Conservation (phyloP, 768 basidiomycete species). For the Mycena vulgaris region DNA sequence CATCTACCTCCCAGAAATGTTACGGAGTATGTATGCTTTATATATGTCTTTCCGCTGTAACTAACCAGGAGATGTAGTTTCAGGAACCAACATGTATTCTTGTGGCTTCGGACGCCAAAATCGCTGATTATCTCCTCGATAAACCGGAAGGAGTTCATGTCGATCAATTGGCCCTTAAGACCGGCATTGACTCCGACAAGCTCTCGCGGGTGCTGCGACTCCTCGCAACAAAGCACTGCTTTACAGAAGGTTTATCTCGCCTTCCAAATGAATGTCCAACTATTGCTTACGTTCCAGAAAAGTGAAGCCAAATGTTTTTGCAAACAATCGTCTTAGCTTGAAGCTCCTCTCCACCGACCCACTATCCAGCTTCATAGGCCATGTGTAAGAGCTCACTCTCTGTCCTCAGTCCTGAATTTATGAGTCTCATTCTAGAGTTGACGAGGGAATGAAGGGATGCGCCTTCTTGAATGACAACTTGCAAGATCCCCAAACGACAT, state of each 20-base stretch:
- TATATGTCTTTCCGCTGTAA: no score
- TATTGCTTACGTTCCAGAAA: slow-evolving; percentile 31
- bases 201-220: slow-evolving; percentile 56
- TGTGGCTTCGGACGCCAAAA: slow-evolving; percentile 51
- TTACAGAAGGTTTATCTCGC: slow-evolving; percentile 51
- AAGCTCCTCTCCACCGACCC: slow-evolving; percentile 51
- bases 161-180: slow-evolving; percentile 45
- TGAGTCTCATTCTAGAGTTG: slow-evolving; percentile 19
- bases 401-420: no score
- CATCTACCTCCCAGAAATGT: background rate
- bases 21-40: slow-evolving; percentile 3
- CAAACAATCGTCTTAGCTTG: slow-evolving; percentile 58
- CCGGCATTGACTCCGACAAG: slow-evolving; percentile 55
- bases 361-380: slow-evolving; percentile 44
- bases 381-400: slow-evolving; percentile 40
- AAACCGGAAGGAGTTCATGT: slow-evolving; percentile 55
- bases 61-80: background rate
- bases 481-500: slow-evolving; percentile 46
- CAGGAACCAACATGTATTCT: slow-evolving; percentile 52
- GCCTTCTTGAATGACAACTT: slow-evolving; percentile 53
- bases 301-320: slow-evolving; percentile 55
- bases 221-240: slow-evolving; percentile 58
- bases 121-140: slow-evolving; percentile 56
- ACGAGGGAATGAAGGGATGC: slow-evolving; percentile 37
- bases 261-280: background rate